Conservation (phyloP, 371 early-diverging fungal genomes). For the Mortierella sp. region DNA sequence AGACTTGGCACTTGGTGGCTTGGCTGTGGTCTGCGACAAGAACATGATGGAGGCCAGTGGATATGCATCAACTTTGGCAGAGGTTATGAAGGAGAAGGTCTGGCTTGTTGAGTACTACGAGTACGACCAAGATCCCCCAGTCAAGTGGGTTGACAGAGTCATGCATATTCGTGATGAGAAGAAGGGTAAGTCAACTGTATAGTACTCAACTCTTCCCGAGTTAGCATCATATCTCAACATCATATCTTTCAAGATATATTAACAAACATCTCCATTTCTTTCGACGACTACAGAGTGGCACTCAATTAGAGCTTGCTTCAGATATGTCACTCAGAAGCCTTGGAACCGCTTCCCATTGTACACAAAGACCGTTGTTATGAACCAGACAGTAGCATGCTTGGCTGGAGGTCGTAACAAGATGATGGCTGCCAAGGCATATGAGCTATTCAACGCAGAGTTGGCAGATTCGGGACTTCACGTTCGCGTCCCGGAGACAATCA, state of each 20-base stretch:
- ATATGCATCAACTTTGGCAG: slow-evolving; percentile 91
- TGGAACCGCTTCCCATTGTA: slow-evolving; percentile 93
- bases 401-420: slow-evolving; percentile 96
- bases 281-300: slow-evolving; percentile 75
- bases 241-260: background rate
- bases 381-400: slow-evolving; percentile 89
- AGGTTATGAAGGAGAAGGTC: slow-evolving; percentile 85
- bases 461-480: slow-evolving; percentile 78
- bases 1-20: slow-evolving; percentile 78
- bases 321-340: slow-evolving; percentile 94
- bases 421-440: slow-evolving; percentile 96
- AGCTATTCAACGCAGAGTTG: slow-evolving; percentile 89
- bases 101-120: slow-evolving; percentile 88
- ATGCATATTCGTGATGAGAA: slow-evolving; percentile 81
- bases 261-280: background rate
- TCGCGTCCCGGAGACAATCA: slow-evolving; percentile 92
- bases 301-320: slow-evolving; percentile 91
- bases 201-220: no score
- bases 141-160: slow-evolving; percentile 86
- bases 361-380: slow-evolving; percentile 88
- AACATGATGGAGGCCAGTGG: slow-evolving; percentile 94
- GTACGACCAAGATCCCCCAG: slow-evolving; percentile 83
- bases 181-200: slow-evolving; percentile 57
- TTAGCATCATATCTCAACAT: background rate
- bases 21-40: slow-evolving; percentile 93